A percentile compares a stretch with the other conserved stretches of the same genome.
These are phyloP conservation scores for Colletotrichum sp. DNA, from an alignment of 2,329 filamentous ascomycete genomes.

Conservation along the genomic window DNA sequence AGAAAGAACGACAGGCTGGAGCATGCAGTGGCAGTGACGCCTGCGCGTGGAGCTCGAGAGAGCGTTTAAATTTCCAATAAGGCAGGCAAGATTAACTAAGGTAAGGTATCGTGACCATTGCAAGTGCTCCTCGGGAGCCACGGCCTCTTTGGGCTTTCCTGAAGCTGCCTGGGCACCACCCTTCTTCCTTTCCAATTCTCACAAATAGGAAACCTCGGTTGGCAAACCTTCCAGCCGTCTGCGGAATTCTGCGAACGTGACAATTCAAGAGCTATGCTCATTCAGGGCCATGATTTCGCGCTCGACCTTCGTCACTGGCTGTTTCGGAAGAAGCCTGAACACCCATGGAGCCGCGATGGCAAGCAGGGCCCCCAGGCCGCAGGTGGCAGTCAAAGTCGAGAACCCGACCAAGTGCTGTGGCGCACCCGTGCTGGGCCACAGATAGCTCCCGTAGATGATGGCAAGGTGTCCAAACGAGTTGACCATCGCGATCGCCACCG, in stretches of 20 bases:
- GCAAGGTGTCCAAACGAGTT: constrained; percentile 21
- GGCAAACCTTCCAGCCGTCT: not conserved
- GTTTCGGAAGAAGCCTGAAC: not conserved
- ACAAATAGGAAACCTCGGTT: not conserved
- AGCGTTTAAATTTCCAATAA: not conserved
- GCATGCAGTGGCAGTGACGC: not conserved
- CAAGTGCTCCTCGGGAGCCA: not conserved
- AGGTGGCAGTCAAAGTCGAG: not conserved
- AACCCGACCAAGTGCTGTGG: constrained; percentile 3
- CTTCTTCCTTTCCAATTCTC: not conserved
- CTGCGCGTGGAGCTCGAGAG: not conserved
- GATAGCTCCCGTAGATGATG: constrained; percentile 21
- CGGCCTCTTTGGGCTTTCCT: not conserved
- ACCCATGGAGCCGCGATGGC: not conserved
- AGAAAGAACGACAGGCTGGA: not conserved
- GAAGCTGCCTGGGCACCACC: not conserved
- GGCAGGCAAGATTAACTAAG: not conserved
- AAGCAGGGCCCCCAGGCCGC: not conserved
- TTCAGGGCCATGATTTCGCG: not conserved
- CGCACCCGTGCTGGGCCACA: constrained; percentile 17
- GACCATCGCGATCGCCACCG: constrained; percentile 20
- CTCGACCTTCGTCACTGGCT: not conserved
- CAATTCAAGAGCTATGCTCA: not conserved
- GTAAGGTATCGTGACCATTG: not conserved
- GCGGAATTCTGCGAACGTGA: not conserved